These are phyloP conservation scores for Xanthoconium purpureum DNA, from an alignment of 768 basidiomycete species.

Conservation along the genomic window DNA sequence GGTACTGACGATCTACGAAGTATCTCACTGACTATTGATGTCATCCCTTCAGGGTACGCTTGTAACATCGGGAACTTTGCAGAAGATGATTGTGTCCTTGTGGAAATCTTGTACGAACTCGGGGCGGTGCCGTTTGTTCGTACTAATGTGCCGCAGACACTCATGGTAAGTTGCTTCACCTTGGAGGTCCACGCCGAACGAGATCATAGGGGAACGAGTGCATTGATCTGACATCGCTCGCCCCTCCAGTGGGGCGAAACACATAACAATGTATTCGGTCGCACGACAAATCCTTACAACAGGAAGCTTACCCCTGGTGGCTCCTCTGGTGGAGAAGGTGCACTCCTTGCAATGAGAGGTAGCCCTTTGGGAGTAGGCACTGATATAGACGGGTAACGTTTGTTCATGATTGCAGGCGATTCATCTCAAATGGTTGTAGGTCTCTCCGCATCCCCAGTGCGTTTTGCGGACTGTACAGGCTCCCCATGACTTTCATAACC, in stretches of 20 bases:
- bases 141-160: slow-evolving; percentile 74
- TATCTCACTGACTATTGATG: neutral
- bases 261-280: slow-evolving; percentile 75
- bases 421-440: slow-evolving; percentile 30
- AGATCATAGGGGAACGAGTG: neutral
- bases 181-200: neutral
- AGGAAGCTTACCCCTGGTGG: slow-evolving; percentile 72
- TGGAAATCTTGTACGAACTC: slow-evolving; percentile 57
- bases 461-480: slow-evolving; percentile 65
- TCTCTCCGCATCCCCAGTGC: slow-evolving; percentile 72
- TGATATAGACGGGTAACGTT: slow-evolving; percentile 68
- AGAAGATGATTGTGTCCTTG: slow-evolving; percentile 59
- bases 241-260: slow-evolving; percentile 68
- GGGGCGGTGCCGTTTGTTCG: slow-evolving; percentile 75
- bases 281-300: slow-evolving; percentile 77
- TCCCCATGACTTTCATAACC: slow-evolving; percentile 40
- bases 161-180: slow-evolving; percentile 49
- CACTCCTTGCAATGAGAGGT: slow-evolving; percentile 56
- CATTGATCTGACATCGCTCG: neutral
- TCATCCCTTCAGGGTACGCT: slow-evolving; percentile 41
- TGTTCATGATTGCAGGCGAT: neutral
- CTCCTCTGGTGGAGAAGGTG: slow-evolving; percentile 86
- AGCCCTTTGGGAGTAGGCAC: slow-evolving; percentile 67
- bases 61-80: slow-evolving; percentile 57
- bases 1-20: slow-evolving; percentile 27